These are phyloP conservation scores for Marchantia paleacea DNA, from an alignment of 225 moss, liverwort and hornwort genomes.

Conservation along the genomic window DNA sequence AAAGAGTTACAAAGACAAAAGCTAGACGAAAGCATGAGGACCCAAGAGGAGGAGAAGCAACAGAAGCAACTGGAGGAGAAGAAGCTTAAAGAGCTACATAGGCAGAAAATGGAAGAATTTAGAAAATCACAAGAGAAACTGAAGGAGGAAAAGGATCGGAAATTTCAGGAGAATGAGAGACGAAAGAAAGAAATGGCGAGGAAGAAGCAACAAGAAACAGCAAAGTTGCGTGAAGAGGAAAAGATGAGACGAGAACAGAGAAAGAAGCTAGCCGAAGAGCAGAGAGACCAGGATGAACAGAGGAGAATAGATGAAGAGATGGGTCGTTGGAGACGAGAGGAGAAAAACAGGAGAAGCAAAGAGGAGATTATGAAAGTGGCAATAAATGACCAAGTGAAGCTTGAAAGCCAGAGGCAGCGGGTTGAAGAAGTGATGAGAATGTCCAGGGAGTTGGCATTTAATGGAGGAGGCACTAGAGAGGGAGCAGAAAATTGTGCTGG, in stretches of 20 bases:
- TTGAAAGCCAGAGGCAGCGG: slow-evolving; percentile 25
- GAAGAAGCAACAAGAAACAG: slow-evolving; percentile 10
- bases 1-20: slow-evolving; percentile 10
- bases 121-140: slow-evolving; percentile 12
- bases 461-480: neutral
- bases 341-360: slow-evolving; percentile 28
- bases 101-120: neutral
- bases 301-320: slow-evolving; percentile 38
- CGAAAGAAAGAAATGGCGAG: slow-evolving; percentile 1
- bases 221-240: slow-evolving; percentile 15
- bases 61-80: slow-evolving; percentile 13
- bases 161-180: neutral
- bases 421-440: slow-evolving; percentile 28
- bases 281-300: slow-evolving; percentile 31
- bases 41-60: slow-evolving; percentile 20
- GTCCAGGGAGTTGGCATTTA: slow-evolving; percentile 9
- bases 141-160: slow-evolving; percentile 2
- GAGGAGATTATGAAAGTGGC: slow-evolving; percentile 21
- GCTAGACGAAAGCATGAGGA: neutral
- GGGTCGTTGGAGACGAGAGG: slow-evolving; percentile 39
- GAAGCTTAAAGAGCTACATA: neutral
- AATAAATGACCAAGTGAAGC: neutral
- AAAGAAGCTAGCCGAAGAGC: slow-evolving; percentile 24
- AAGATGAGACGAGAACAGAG: slow-evolving; percentile 6
- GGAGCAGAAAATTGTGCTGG: slow-evolving; percentile 8